Evolutionary conservation across 2,329 filamentous ascomycete genomes (phyloP).

Genomic region (Lachnellula willkommii): DNA sequence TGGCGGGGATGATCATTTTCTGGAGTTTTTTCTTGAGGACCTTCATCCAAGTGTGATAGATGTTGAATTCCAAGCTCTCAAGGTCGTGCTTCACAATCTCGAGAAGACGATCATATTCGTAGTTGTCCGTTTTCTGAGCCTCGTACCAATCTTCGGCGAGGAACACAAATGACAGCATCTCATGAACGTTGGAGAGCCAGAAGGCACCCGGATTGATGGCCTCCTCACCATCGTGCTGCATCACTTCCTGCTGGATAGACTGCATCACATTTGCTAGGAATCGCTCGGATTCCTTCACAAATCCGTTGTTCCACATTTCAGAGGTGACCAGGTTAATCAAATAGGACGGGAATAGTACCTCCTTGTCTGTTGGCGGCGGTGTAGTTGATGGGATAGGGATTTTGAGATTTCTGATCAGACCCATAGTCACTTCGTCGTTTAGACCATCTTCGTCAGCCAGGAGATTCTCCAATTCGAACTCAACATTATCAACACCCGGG

Average conservation of each 20-base stretch:
- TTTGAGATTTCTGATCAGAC: slow-evolving; percentile 92
- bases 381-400: slow-evolving; percentile 84
- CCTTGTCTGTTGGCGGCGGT: slow-evolving; percentile 92
- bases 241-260: slow-evolving; percentile 97
- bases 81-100: slow-evolving; percentile 99
- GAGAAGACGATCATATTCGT: slow-evolving; percentile 93
- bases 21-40: slow-evolving; percentile 98
- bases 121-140: slow-evolving; percentile 98
- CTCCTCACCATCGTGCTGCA: slow-evolving; percentile 97
- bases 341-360: slow-evolving; percentile 97
- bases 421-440: slow-evolving; percentile 95
- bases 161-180: slow-evolving; percentile 99
- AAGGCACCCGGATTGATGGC: slow-evolving; percentile 96
- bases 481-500: slow-evolving; percentile 80
- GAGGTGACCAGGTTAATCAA: slow-evolving; percentile 98
- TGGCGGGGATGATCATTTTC: slow-evolving; percentile 99
- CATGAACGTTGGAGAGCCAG: slow-evolving; percentile 98
- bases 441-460: slow-evolving; percentile 92
- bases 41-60: slow-evolving; percentile 99
- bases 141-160: slow-evolving; percentile 99
- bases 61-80: slow-evolving; percentile 98
- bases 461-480: slow-evolving; percentile 88
- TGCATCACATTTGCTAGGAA: slow-evolving; percentile 99
- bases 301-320: slow-evolving; percentile 99
- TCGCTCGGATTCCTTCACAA: slow-evolving; percentile 97